A percentile compares a stretch with the other conserved stretches of the same genome.
Evolutionary conservation across 805 yeast genomes (phyloP).

Genomic region (Wickerhamiella nectarea): DNA sequence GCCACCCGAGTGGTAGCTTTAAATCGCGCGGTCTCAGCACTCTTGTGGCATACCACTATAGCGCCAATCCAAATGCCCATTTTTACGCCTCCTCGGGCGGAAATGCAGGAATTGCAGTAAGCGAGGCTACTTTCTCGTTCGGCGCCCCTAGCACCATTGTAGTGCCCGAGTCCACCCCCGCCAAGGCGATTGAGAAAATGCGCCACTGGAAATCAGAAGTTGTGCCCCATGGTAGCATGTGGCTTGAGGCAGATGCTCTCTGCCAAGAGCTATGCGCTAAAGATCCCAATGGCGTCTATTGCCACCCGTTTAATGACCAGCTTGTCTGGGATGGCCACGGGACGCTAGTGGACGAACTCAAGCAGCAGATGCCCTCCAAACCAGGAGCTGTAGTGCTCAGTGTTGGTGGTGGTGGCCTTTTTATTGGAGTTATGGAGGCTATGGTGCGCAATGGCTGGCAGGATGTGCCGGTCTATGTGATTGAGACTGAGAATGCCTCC

Average conservation of each 20-base stretch:
- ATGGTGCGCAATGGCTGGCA: conserved; percentile 39
- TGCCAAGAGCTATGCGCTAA: conserved; percentile 61
- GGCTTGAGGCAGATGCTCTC: conserved; percentile 65
- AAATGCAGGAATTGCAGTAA: conserved; percentile 95
- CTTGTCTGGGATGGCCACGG: conserved; percentile 93
- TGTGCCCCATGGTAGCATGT: conserved; percentile 57
- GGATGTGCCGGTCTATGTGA: conserved; percentile 29
- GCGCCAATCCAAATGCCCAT: conserved; percentile 23
- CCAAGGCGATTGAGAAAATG: conserved; percentile 24
- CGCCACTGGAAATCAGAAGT: too few relatives aligned
- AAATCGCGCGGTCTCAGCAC: conserved; percentile 42
- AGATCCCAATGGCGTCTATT: conserved; percentile 73
- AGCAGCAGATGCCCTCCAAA: too few relatives aligned
- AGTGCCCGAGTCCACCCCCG: conserved; percentile 39
- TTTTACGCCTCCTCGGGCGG: conserved; percentile 81
- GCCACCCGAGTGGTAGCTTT: conserved; percentile 83
- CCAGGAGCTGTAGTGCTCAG: conserved; percentile 78
- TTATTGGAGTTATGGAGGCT: conserved; percentile 72
- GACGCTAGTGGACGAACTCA: conserved; percentile 75
- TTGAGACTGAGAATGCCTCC: conserved; percentile 35
- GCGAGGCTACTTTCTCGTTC: conserved; percentile 63
- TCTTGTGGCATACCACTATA: conserved; percentile 30
- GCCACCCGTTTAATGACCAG: conserved; percentile 90
- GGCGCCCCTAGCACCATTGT: conserved; percentile 45
- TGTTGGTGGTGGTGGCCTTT: conserved; percentile 89